A percentile compares a stretch with the other conserved stretches of the same genome.
These are phyloP conservation scores for Alternaria sp. DNA, from an alignment of 2,329 filamentous ascomycete species.

Conservation along the genomic window DNA sequence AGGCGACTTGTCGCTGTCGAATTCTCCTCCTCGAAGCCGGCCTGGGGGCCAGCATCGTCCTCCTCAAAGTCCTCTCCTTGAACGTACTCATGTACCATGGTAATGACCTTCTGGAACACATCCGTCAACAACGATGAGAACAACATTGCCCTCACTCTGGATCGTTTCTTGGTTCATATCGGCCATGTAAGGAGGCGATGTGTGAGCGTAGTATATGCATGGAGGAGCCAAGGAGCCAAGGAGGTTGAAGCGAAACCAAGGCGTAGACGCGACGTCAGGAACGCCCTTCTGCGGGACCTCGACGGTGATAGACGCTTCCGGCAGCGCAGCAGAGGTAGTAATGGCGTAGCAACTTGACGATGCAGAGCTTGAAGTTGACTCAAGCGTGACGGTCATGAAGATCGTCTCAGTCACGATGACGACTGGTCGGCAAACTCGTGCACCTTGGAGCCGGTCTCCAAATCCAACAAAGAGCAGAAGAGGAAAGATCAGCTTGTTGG, in stretches of 20 bases:
- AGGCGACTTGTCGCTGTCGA: not conserved
- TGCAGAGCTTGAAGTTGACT: not conserved
- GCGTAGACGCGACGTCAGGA: not conserved
- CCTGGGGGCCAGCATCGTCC: not conserved
- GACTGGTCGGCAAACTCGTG: constrained; percentile 94
- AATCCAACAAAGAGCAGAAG: constrained; percentile 60
- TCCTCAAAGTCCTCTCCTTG: not conserved
- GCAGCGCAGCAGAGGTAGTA: not conserved
- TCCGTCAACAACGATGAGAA: not conserved
- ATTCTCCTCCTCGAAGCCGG: not conserved
- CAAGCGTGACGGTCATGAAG: not conserved
- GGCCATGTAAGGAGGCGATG: not conserved
- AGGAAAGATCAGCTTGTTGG: not conserved
- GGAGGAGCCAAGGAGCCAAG: not conserved
- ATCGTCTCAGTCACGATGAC: not conserved
- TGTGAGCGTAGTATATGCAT: not conserved
- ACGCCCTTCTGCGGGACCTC: not conserved
- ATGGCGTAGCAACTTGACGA: rapidly evolving
- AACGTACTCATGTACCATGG: not conserved
- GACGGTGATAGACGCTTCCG: not conserved
- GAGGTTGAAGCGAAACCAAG: not conserved
- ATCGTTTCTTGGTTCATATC: not conserved
- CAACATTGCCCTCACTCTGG: not conserved
- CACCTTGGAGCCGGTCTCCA: constrained; percentile 95
- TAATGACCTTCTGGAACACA: not conserved